Evolutionary conservation across 2,329 filamentous ascomycete species (phyloP), one percentile per base, ranked within the genome.

Genomic region (Periconia digitata): DNA sequence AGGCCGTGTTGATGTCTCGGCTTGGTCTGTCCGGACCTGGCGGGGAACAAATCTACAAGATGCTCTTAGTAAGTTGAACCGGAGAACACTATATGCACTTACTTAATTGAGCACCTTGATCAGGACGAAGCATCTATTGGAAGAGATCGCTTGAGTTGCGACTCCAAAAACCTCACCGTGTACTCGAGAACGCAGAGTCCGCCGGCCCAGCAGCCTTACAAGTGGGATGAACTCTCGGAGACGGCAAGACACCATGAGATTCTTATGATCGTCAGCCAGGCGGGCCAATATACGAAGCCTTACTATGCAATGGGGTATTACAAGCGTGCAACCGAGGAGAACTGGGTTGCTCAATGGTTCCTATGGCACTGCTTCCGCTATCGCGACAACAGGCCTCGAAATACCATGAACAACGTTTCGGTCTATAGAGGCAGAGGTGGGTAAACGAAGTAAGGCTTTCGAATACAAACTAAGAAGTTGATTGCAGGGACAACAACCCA

Each of bases 341-440:
- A 79, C 46, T 79, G 76, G 76, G 73, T 79, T 32, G 76, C 76
- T 23, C 66, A 73, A n/a, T 79, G 76, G 76, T 74, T 75, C 54
- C 67, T 79, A 6, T 79, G 76, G 76, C 76, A 79, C 55, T 74
- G 76, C 49, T 79, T 78, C 52, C 73, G 76, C n/a, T 77, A 74
- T 51, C 55, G 63, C 46, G 58, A 58, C 36, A 55, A 57, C 34
- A 50, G 54, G 23, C 36, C 49, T 20, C 52, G 50, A 6, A 7
- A 16, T n/a, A n/a, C n/a, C n/a, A n/a, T n/a, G n/a, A n/a, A n/a
- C n/a, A n/a, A n/a, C n/a, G n/a, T n/a, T n/a, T n/a, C n/a, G n/a
- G n/a, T n/a, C n/a, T n/a, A n/a, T n/a, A n/a, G n/a, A n/a, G n/a
- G n/a, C n/a, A n/a, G n/a, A n/a, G n/a, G n/a, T n/a, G n/a, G n/a